A percentile compares a stretch with the other conserved stretches of the same genome.
Evolutionary conservation across 2,329 filamentous ascomycete genomes (phyloP).

Genomic region (Colletotrichum simmondsii): DNA sequence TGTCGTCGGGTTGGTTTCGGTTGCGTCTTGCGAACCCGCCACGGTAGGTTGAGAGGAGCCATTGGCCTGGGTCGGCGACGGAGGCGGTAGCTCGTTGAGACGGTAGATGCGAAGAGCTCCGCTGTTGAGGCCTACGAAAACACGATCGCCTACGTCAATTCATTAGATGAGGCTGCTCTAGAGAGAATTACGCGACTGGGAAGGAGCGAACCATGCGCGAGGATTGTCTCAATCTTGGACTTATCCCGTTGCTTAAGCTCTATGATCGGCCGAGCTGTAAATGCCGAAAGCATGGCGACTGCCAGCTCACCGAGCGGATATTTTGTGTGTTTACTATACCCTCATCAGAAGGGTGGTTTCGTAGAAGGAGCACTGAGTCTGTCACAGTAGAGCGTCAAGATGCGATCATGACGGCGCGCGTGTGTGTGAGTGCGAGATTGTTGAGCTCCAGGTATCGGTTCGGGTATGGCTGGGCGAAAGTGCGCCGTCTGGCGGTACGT

Average conservation of each 20-base stretch:
- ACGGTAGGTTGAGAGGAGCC: conserved; percentile 41
- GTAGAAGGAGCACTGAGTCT: not conserved
- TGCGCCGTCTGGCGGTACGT: conserved; percentile 28
- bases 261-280: conserved; percentile 94
- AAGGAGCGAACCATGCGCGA: conserved; percentile 78
- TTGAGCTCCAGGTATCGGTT: conserved; percentile 21
- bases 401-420: conserved; percentile 27
- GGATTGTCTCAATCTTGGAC: conserved; percentile 94
- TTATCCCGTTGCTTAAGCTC: conserved; percentile 97
- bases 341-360: conserved; percentile 19
- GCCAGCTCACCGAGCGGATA: conserved; percentile 50
- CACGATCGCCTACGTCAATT: conserved; percentile 76
- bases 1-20: conserved; percentile 25
- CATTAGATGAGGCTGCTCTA: conserved; percentile 10
- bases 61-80: conserved; percentile 50
- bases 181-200: not conserved
- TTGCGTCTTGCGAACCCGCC: conserved; percentile 42
- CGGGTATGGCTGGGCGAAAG: conserved; percentile 22
- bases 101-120: conserved; percentile 91
- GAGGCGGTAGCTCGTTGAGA: conserved; percentile 73
- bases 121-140: conserved; percentile 91
- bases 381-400: conserved; percentile 11
- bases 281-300: conserved; percentile 90
- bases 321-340: conserved; percentile 8
- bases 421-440: conserved; percentile 4